Conservation (phyloP, 495 filamentous ascomycete genomes). For the Penicillium cosmopolitanum region DNA sequence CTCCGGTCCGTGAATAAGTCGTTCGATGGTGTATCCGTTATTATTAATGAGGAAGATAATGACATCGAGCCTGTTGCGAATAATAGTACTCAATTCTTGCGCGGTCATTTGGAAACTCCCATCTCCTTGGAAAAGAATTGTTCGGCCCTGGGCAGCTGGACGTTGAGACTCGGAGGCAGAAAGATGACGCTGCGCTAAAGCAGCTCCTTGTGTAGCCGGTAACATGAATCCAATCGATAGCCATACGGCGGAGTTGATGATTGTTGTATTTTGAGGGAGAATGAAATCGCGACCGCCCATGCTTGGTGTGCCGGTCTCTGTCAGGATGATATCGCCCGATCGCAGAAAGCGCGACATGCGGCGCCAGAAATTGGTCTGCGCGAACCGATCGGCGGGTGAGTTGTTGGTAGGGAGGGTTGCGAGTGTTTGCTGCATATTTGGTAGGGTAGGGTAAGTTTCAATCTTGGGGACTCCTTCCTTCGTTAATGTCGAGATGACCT, state of each 20-base stretch:
- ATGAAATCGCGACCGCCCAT: slow-evolving; percentile 28
- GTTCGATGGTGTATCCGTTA: slow-evolving; percentile 73
- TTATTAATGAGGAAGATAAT: slow-evolving; percentile 78
- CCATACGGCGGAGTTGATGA: slow-evolving; percentile 41
- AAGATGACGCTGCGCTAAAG: slow-evolving; percentile 42
- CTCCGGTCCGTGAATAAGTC: slow-evolving; percentile 69
- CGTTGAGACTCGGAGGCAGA: not conserved
- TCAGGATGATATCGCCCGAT: slow-evolving; percentile 35
- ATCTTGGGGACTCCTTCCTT: not conserved
- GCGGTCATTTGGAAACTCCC: slow-evolving; percentile 79
- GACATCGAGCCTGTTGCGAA: slow-evolving; percentile 64
- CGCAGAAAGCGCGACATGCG: slow-evolving; percentile 24
- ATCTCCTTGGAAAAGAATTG: slow-evolving; percentile 76
- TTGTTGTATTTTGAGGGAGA: slow-evolving; percentile 25
- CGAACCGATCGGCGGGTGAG: slow-evolving; percentile 8
- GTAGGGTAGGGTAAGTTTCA: not conserved
- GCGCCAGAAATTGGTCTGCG: slow-evolving; percentile 29
- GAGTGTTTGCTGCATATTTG: slow-evolving; percentile 2
- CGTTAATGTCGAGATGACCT: slow-evolving; percentile 1
- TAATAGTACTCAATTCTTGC: slow-evolving; percentile 77
- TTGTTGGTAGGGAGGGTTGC: not conserved
- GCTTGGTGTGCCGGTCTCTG: slow-evolving; percentile 40
- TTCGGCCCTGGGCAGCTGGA: slow-evolving; percentile 12
- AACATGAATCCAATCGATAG: slow-evolving; percentile 49
- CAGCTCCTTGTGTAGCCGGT: slow-evolving; percentile 43